Evolutionary conservation across 2,329 filamentous ascomycete genomes (phyloP).

Genomic region (Colletotrichum sp.): DNA sequence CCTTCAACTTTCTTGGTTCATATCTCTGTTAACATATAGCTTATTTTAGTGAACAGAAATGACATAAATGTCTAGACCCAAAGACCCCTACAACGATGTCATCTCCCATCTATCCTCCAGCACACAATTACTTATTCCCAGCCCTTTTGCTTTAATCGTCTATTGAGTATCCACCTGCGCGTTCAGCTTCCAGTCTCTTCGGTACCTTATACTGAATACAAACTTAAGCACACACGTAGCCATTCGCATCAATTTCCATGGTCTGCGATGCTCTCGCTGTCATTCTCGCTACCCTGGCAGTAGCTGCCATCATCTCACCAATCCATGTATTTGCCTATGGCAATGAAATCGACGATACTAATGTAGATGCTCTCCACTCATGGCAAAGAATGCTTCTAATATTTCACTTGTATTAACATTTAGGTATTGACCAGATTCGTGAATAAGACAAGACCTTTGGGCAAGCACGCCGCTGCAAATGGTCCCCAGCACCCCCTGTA

Average conservation of each 20-base stretch:
- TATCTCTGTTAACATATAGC: background rate
- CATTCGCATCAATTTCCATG: fast-evolving
- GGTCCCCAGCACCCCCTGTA: background rate
- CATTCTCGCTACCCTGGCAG: background rate
- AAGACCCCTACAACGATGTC: background rate
- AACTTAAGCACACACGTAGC: fast-evolving
- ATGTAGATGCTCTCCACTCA: background rate
- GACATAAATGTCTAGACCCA: background rate
- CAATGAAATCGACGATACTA: background rate
- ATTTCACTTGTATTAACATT: background rate
- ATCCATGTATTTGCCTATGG: fast-evolving
- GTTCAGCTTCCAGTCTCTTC: background rate
- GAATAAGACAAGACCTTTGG: background rate
- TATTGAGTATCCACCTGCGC: fast-evolving
- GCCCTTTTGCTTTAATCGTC: fast-evolving
- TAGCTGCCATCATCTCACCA: background rate
- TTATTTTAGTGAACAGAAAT: background rate
- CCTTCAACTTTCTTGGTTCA: background rate
- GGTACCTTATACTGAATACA: background rate
- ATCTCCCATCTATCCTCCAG: background rate
- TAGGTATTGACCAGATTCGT: background rate
- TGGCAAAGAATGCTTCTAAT: fast-evolving
- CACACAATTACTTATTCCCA: background rate
- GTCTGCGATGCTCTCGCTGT: background rate
- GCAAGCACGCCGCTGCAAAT: background rate